These are phyloP conservation scores for Diplosphaera chodatii DNA, from an alignment of 139 green algal genomes.

Conservation along the genomic window DNA sequence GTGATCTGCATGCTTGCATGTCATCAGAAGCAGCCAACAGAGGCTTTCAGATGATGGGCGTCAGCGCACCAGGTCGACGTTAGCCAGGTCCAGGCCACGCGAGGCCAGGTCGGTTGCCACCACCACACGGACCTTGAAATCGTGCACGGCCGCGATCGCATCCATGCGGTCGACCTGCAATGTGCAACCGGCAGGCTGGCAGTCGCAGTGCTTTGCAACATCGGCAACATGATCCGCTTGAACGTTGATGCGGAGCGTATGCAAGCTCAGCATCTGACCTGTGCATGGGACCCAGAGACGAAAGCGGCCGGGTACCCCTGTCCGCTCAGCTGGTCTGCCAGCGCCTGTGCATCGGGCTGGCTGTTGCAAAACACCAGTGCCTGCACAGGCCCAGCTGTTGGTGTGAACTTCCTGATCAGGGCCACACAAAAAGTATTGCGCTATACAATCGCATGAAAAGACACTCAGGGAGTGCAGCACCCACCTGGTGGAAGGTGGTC, in stretches of 20 bases:
- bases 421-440: no score
- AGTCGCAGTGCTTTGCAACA: no score
- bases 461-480: not conserved
- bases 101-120: constrained; percentile 78
- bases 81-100: constrained; percentile 73
- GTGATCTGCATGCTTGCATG: no score
- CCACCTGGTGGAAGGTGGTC: constrained; percentile 55
- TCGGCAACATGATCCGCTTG: no score
- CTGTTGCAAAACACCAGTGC: constrained; percentile 73
- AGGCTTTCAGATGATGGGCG: no score
- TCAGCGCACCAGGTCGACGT: constrained; percentile 61
- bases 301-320: constrained; percentile 54
- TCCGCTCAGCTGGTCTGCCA: constrained; percentile 39
- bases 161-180: constrained; percentile 48
- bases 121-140: constrained; percentile 52
- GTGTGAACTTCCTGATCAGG: no score
- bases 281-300: constrained; percentile 35
- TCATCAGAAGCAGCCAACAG: no score
- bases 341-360: constrained; percentile 46
- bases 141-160: constrained; percentile 52
- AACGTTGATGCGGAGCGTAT: no score
- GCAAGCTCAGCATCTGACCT: no score
- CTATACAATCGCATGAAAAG: not conserved
- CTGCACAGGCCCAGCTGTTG: no score
- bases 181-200: no score